Evolutionary conservation across 2,329 filamentous ascomycete species (phyloP).

Genomic region (Graphilbum ipis-grandicollis): DNA sequence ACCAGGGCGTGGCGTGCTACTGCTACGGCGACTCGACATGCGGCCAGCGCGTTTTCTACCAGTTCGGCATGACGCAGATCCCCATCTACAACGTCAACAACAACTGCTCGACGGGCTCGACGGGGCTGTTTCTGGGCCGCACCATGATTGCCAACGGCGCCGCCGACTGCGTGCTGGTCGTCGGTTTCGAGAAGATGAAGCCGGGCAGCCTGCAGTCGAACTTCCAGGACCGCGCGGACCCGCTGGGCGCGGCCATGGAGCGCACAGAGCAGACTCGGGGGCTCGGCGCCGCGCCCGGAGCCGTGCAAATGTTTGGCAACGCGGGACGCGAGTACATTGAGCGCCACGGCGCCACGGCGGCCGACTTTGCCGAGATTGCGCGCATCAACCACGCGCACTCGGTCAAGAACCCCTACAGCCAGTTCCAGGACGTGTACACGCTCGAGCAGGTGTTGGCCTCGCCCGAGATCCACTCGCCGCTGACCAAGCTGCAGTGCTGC

Average conservation of each 20-base stretch:
- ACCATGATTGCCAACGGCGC: slow-evolving; percentile 65
- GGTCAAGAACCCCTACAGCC: slow-evolving; percentile 88
- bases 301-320: slow-evolving; percentile 91
- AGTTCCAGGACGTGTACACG: slow-evolving; percentile 86
- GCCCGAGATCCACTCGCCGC: slow-evolving; percentile 64
- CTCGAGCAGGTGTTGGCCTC: slow-evolving; percentile 63
- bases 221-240: slow-evolving; percentile 74
- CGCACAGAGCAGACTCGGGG: slow-evolving; percentile 79
- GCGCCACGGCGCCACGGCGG: slow-evolving; percentile 65
- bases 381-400: slow-evolving; percentile 87
- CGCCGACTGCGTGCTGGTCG: slow-evolving; percentile 75
- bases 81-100: slow-evolving; percentile 98
- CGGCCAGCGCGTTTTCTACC: slow-evolving; percentile 94
- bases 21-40: slow-evolving; percentile 93
- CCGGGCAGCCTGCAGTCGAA: slow-evolving; percentile 68
- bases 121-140: slow-evolving; percentile 69
- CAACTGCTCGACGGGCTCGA: slow-evolving; percentile 93
- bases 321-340: slow-evolving; percentile 90
- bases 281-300: slow-evolving; percentile 63
- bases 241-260: slow-evolving; percentile 50
- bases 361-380: slow-evolving; percentile 90
- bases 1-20: slow-evolving; percentile 92
- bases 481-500: slow-evolving; percentile 98
- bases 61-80: slow-evolving; percentile 94
- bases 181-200: slow-evolving; percentile 98